Conservation (phyloP, 1,139 yeast species). For the Candida tropicalis region DNA sequence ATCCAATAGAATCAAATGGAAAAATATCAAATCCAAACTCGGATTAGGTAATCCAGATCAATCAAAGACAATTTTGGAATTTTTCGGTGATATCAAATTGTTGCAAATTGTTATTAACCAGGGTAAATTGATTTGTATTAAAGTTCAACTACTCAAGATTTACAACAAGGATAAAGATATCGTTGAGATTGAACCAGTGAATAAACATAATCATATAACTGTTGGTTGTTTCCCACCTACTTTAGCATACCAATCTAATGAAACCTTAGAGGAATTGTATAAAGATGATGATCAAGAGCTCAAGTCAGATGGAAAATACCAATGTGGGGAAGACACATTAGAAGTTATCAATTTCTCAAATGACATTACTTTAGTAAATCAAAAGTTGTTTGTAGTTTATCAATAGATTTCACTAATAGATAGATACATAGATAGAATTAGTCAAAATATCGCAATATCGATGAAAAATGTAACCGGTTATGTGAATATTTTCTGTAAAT, state of each 20-base stretch:
- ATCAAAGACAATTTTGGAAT: constrained; percentile 18
- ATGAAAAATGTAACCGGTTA: background rate
- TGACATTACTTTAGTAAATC: constrained; percentile 17
- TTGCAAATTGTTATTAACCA: constrained; percentile 51
- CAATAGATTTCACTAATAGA: background rate
- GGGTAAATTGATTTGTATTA: constrained; percentile 56
- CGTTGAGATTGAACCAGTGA: constrained; percentile 34
- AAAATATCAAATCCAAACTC: constrained; percentile 19
- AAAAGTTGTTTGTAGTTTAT: constrained; percentile 22
- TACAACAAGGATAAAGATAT: constrained; percentile 23
- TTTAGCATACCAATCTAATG: constrained; percentile 46
- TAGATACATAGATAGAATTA: background rate
- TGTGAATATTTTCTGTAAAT: background rate
- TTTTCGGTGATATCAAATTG: constrained; percentile 43
- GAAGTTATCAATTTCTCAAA: constrained; percentile 20
- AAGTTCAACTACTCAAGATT: constrained; percentile 44
- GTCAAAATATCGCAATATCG: background rate
- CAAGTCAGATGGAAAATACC: constrained; percentile 15
- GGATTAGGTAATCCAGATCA: constrained; percentile 13
- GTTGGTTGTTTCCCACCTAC: constrained; percentile 59
- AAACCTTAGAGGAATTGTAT: constrained; percentile 20
- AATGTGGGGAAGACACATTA: constrained; percentile 12
- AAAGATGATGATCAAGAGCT: constrained; percentile 7
- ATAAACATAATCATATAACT: constrained; percentile 69
- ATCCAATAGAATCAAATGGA: constrained; percentile 29